Evolutionary conservation across 2,329 filamentous ascomycete species (phyloP).

Genomic region (Pezicula neosporulosa): DNA sequence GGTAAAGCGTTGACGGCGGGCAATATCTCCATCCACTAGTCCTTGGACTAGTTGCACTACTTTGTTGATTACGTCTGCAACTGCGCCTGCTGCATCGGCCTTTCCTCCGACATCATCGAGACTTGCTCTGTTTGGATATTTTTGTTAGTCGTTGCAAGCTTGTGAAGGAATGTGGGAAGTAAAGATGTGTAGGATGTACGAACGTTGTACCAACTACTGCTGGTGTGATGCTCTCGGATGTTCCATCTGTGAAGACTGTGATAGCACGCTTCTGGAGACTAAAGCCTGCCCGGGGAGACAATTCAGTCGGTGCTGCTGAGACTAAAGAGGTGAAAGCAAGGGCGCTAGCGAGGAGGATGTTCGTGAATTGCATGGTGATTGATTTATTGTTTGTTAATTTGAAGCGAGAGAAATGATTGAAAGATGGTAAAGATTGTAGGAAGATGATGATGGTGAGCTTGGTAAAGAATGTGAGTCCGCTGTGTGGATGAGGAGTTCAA

Average conservation of each 20-base stretch:
- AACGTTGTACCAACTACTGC: not conserved
- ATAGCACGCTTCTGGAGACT: slow-evolving; percentile 4
- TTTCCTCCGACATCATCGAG: slow-evolving; percentile 5
- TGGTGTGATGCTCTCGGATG: slow-evolving; percentile 3
- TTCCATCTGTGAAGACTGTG: slow-evolving; percentile 8
- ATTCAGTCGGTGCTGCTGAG: not conserved
- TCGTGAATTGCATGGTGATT: slow-evolving; percentile 7
- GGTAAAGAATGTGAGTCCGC: not conserved
- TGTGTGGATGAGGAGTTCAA: not conserved
- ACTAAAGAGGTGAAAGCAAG: not conserved
- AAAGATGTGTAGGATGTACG: not conserved
- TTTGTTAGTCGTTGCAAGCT: too few relatives aligned
- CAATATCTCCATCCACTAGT: slow-evolving; percentile 10
- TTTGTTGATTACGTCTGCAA: slow-evolving; percentile 10
- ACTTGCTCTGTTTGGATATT: not conserved
- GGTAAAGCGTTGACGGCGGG: slow-evolving; percentile 13
- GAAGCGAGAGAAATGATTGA: not conserved
- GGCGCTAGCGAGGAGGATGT: slow-evolving; percentile 2
- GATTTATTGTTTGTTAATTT: not conserved
- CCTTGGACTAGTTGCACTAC: slow-evolving; percentile 10
- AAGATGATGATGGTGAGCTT: not conserved
- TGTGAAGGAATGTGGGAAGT: not conserved
- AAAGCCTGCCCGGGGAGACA: not conserved
- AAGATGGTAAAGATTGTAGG: not conserved
- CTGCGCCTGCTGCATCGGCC: slow-evolving; percentile 6